Conservation (phyloP, 2,329 filamentous ascomycete genomes). For the Blastomyces gilchristii region DNA sequence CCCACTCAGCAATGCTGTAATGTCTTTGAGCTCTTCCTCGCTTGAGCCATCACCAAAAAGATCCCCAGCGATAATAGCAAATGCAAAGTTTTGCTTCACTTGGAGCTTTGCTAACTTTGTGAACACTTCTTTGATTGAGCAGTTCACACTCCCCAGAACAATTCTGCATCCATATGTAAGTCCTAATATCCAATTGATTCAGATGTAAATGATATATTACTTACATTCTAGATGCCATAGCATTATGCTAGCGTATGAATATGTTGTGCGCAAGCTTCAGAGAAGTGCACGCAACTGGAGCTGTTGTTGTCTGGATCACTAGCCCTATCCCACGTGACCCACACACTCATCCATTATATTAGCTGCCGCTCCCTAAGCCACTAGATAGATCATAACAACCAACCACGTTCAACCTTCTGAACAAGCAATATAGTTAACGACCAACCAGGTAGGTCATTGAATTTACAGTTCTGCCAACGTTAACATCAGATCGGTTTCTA, state of each 20-base stretch:
- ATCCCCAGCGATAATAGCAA: constrained; percentile 75
- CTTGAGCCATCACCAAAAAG: constrained; percentile 53
- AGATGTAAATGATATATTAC: constrained; percentile 12
- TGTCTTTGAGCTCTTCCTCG: constrained; percentile 45
- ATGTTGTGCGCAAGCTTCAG: background rate
- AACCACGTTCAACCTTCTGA: background rate
- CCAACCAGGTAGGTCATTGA: background rate
- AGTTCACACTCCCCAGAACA: constrained; percentile 73
- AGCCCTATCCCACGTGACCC: too few species aligned
- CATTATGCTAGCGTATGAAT: background rate
- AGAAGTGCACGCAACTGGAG: background rate
- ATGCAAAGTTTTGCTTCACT: constrained; percentile 75
- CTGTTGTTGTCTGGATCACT: background rate
- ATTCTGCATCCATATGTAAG: constrained; percentile 34
- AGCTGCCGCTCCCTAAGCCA: too few species aligned
- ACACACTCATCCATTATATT: too few species aligned
- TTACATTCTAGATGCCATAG: constrained; percentile 51
- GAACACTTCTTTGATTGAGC: constrained; percentile 65
- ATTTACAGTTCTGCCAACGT: background rate
- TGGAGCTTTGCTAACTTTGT: constrained; percentile 72
- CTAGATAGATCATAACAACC: too few species aligned
- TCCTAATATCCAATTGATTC: background rate
- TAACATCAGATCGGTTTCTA: background rate
- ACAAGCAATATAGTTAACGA: background rate
- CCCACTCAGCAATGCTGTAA: constrained; percentile 61